Evolutionary conservation across 345 rosid genomes (phyloP), one percentile per base, ranked within the genome.

Genomic region (Eucalyptus sp.): DNA sequence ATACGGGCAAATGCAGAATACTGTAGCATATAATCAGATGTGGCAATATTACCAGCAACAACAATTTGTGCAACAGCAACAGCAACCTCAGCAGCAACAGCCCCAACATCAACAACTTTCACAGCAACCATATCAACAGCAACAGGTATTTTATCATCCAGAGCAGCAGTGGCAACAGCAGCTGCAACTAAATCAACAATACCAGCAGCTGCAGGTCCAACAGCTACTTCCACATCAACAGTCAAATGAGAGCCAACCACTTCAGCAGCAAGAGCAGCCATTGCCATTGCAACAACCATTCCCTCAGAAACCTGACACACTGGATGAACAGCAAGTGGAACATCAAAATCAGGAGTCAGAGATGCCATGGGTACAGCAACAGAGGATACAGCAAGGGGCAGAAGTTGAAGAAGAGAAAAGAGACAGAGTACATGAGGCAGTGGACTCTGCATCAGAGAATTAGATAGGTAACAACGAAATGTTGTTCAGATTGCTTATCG

Each of bases 1-100:
- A 89, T 90, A 89, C 25, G 94, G 90, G 62, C 91, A 68, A 22
- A 64, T 90, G 90, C 95, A 93, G 92, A 92, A 91, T 91, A 92
- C 87, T 81, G 92, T 93, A 90, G 95, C 94, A 52, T 94, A 96
- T 92, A 92, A 93, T 90, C 96, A 96, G 86, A 94, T 92, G 95
- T 96, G 96, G 97, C 99, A 96, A 89, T 97, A 95, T 91, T 95
- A 94, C 90, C 94, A 95, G 86, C 93, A 93, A 86, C 95, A 95
- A 86, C 95, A 95, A 83, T 91, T 90, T 87, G 87, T 89, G 88
- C 95, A 91, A 90, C 95, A 92, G 58, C 94, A 92, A 62, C 95
- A 93, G 79, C 92, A 89, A 86, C 90, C 79, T 12, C 89, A 88
- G 87, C 90, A 86, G 88, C 91, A 88, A 29, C 92, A 91, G 87